A percentile compares a stretch with the other conserved stretches of the same genome.
phyloP scores from a whole-genome alignment of 352 stramenopile genomes.

The Globisporangium rhizosaccharum region DNA sequence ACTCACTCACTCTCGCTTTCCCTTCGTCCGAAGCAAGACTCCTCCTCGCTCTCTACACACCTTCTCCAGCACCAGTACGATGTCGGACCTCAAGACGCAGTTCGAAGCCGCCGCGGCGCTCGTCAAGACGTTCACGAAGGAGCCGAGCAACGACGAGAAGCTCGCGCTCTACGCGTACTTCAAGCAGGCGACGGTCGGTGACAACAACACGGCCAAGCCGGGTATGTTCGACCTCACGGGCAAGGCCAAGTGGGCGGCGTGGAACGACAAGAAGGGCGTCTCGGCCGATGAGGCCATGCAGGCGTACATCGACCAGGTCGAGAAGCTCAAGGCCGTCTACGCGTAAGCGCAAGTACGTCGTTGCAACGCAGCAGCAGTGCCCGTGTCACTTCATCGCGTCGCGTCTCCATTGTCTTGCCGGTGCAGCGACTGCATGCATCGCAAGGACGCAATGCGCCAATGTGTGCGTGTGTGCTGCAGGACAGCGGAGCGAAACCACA shows the following conservation, averaged over 20 bases:
- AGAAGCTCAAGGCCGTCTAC: slow-evolving; percentile 81
- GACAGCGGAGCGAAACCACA: no score
- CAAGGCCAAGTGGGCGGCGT: slow-evolving; percentile 89
- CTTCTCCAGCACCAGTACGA: slow-evolving; percentile 15
- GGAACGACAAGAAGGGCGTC: slow-evolving; percentile 80
- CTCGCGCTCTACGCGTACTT: slow-evolving; percentile 86
- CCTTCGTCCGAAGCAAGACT: slow-evolving; percentile 12
- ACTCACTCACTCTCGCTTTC: slow-evolving; percentile 23
- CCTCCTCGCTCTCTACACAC: not conserved
- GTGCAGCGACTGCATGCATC: no score
- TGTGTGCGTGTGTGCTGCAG: no score
- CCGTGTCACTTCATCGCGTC: not conserved
- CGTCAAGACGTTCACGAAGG: slow-evolving; percentile 80
- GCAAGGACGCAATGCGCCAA: no score
- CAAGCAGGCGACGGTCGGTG: slow-evolving; percentile 87
- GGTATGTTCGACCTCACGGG: slow-evolving; percentile 85
- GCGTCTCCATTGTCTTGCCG: no score
- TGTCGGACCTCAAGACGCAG: slow-evolving; percentile 80
- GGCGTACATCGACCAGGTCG: slow-evolving; percentile 83
- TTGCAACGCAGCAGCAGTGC: not conserved
- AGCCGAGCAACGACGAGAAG: slow-evolving; percentile 86
- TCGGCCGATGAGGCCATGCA: slow-evolving; percentile 84
- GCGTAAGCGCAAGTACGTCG: slow-evolving; percentile 27
- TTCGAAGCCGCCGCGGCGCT: slow-evolving; percentile 80
- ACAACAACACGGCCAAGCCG: slow-evolving; percentile 77